Evolutionary conservation across 1,139 yeast genomes (phyloP).

Genomic region (Sugiyamaella neomexicana): DNA sequence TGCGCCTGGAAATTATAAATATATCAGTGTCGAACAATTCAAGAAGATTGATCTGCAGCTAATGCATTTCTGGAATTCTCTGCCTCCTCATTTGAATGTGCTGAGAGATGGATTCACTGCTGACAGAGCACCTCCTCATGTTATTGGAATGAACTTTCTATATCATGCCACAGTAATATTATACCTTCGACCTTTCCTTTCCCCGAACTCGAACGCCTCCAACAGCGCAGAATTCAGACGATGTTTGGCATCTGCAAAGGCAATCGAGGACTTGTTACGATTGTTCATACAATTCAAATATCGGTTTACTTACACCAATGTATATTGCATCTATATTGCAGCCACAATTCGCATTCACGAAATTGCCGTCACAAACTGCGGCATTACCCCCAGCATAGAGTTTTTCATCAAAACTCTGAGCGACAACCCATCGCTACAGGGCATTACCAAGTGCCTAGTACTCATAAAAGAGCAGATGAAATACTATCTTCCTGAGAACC

Average conservation of each 20-base stretch:
- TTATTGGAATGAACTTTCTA: constrained; percentile 18
- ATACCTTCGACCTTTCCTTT: constrained; percentile 16
- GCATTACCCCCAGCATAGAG: constrained; percentile 19
- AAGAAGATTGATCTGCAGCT: constrained; percentile 11
- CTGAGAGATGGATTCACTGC: constrained; percentile 19
- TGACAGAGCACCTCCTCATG: constrained; percentile 18
- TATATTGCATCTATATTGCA: constrained; percentile 19
- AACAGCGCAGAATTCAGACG: constrained; percentile 15
- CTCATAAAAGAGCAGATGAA: constrained; percentile 17
- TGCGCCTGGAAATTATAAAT: constrained; percentile 7
- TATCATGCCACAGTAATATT: constrained; percentile 18
- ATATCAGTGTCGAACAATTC: constrained; percentile 15
- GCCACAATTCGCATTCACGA: constrained; percentile 19
- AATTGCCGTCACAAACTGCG: constrained; percentile 15
- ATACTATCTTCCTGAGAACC: constrained; percentile 8
- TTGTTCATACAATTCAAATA: constrained; percentile 15
- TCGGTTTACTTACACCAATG: constrained; percentile 15
- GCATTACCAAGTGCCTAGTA: constrained; percentile 14
- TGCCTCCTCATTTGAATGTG: constrained; percentile 18
- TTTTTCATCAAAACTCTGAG: constrained; percentile 15
- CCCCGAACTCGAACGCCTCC: constrained; percentile 3
- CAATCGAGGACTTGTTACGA: constrained; percentile 19
- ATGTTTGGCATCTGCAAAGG: constrained; percentile 19
- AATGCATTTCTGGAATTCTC: constrained; percentile 14
- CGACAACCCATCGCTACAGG: constrained; percentile 15